phyloP scores from a whole-genome alignment of 2,329 filamentous ascomycete species.

The Lecanicillium sp. region DNA sequence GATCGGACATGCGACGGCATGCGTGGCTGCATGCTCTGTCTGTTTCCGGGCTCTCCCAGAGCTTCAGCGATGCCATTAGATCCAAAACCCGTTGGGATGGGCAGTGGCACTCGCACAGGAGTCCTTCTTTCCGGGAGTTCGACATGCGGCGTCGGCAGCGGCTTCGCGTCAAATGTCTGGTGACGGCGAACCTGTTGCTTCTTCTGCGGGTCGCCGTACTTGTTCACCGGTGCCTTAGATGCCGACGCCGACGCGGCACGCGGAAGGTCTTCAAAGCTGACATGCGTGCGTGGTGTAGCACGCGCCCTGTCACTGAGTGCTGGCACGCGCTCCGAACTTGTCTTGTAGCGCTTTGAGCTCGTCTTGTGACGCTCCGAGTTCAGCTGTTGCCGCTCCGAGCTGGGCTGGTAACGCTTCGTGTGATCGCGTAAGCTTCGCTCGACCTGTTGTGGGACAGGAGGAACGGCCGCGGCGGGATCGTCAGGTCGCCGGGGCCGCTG shows the following conservation, averaged over 20 bases:
- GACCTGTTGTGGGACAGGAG: not conserved
- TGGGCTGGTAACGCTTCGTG: not conserved
- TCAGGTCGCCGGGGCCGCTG: not conserved
- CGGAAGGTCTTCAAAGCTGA: not conserved
- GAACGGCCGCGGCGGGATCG: not conserved
- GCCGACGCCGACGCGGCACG: too few species aligned
- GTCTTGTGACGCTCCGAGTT: too few species aligned
- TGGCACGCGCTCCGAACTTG: not conserved
- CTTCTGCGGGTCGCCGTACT: not conserved
- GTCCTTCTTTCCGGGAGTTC: conserved; percentile 3
- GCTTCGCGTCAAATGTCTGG: conserved; percentile 3
- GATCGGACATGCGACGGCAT: conserved; percentile 3
- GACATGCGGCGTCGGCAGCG: not conserved
- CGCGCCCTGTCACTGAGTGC: not conserved
- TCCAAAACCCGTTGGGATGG: not conserved
- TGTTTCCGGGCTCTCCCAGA: not conserved
- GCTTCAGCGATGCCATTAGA: not conserved
- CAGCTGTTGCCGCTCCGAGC: not conserved
- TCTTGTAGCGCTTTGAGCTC: not conserved
- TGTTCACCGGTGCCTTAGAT: too few species aligned
- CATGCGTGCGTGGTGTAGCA: not conserved
- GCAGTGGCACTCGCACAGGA: not conserved
- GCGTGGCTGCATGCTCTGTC: not conserved
- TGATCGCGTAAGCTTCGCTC: not conserved
- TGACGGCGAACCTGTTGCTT: not conserved